Percentiles rank a stretch among this genome's conserved stretches.
Evolutionary conservation across 257 asterid genomes (phyloP).

Genomic region (Jaltomata sinuosa): DNA sequence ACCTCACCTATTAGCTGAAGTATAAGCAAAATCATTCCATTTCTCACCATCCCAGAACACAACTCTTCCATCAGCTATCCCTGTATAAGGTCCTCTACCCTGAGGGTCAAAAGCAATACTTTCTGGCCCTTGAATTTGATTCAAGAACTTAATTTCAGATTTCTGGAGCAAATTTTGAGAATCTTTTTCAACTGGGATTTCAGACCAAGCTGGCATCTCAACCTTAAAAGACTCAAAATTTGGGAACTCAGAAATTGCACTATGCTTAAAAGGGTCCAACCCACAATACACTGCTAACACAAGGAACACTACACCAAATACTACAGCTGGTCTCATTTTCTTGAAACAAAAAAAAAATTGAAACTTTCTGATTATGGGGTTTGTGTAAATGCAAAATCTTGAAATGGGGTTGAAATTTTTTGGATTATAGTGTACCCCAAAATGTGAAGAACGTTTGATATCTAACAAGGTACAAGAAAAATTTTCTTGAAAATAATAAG

Average conservation of each 20-base stretch:
- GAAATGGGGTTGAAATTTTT: not conserved
- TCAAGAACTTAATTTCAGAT: constrained; percentile 71
- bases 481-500: not conserved
- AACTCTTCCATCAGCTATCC: constrained; percentile 88
- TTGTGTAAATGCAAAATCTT: not conserved
- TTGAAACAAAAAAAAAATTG: not conserved
- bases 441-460: not conserved
- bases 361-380: not conserved
- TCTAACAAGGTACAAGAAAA: not conserved
- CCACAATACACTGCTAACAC: constrained; percentile 75
- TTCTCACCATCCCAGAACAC: constrained; percentile 75
- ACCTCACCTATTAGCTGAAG: constrained; percentile 77
- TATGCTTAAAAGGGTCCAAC: constrained; percentile 70
- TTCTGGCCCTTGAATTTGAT: constrained; percentile 82
- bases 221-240: constrained; percentile 50
- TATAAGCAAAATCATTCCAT: constrained; percentile 79
- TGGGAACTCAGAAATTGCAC: constrained; percentile 56
- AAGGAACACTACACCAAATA: constrained; percentile 39
- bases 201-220: constrained; percentile 69
- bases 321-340: constrained; percentile 6
- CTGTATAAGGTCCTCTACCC: constrained; percentile 92
- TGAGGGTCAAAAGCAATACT: constrained; percentile 77
- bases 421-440: not conserved
- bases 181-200: constrained; percentile 55
- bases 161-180: constrained; percentile 53